Conservation (phyloP, 78 protist genomes). For the Dictyostelium capitatum region DNA sequence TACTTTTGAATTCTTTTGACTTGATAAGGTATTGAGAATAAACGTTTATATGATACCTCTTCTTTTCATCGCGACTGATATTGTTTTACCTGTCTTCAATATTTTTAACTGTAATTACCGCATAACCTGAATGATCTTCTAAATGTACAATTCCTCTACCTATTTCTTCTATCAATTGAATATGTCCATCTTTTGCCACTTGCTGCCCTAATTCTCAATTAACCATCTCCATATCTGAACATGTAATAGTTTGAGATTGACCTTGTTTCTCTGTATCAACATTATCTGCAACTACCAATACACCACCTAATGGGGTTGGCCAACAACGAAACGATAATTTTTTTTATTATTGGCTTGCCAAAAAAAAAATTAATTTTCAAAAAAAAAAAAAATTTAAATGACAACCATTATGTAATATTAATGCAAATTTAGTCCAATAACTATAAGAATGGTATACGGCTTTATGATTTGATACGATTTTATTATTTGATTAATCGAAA, state of each 20-base stretch:
- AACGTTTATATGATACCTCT: constrained; percentile 37
- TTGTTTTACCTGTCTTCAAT: no score
- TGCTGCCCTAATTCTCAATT: constrained; percentile 90
- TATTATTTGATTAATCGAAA: no score
- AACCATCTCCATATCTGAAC: constrained; percentile 94
- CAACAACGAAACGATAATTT: no score
- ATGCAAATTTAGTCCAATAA: no score
- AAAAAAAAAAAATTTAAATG: no score
- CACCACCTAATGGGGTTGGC: constrained; percentile 89
- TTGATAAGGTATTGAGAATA: background rate
- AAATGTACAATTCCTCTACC: constrained; percentile 87
- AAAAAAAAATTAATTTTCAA: no score
- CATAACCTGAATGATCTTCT: constrained; percentile 47
- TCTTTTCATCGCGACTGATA: no score
- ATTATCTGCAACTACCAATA: constrained; percentile 85
- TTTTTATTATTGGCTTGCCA: no score
- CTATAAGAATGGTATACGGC: no score
- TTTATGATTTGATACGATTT: no score
- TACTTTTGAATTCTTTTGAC: constrained; percentile 16
- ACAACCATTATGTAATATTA: no score
- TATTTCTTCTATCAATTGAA: constrained; percentile 87
- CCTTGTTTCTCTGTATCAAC: constrained; percentile 94
- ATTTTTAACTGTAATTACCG: constrained; percentile 20
- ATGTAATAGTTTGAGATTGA: constrained; percentile 91
- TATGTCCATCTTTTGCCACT: constrained; percentile 66